These are phyloP conservation scores for Solanum tacnaense DNA, from an alignment of 257 asterid genomes.

Conservation along the genomic window DNA sequence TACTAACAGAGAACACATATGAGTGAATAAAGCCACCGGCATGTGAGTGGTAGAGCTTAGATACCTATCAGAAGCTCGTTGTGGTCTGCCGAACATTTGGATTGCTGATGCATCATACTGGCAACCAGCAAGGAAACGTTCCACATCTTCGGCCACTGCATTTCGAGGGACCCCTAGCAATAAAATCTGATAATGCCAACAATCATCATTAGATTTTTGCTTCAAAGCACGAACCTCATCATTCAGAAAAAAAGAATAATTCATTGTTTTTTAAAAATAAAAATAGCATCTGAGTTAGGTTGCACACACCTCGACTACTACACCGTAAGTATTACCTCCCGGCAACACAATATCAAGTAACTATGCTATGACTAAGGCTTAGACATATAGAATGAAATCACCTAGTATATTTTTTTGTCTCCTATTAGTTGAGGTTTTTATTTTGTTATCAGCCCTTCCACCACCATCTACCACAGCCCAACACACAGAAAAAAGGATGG, in stretches of 20 bases:
- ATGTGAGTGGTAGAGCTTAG: background rate
- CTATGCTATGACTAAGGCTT: background rate
- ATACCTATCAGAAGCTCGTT: background rate
- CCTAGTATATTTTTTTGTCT: background rate
- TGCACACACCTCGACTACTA: background rate
- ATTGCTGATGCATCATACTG: slow-evolving; percentile 48
- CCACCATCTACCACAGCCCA: background rate
- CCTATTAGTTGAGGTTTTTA: background rate
- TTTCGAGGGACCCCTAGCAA: slow-evolving; percentile 59
- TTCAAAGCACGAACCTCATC: background rate
- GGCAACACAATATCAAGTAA: background rate
- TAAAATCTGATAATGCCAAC: slow-evolving; percentile 32
- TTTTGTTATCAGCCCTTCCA: background rate
- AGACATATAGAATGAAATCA: background rate
- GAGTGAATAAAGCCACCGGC: background rate
- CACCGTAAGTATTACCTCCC: background rate
- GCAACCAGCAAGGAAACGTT: slow-evolving; percentile 79
- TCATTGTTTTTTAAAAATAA: background rate
- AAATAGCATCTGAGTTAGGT: background rate
- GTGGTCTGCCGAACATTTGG: slow-evolving; percentile 33
- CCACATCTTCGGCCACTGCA: slow-evolving; percentile 57
- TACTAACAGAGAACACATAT: background rate
- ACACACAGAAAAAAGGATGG: background rate
- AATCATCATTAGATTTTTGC: background rate
- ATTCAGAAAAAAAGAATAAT: background rate